Base-by-base conservation (phyloP, 768 basidiomycete species). In the Podaxis sp. region DNA sequence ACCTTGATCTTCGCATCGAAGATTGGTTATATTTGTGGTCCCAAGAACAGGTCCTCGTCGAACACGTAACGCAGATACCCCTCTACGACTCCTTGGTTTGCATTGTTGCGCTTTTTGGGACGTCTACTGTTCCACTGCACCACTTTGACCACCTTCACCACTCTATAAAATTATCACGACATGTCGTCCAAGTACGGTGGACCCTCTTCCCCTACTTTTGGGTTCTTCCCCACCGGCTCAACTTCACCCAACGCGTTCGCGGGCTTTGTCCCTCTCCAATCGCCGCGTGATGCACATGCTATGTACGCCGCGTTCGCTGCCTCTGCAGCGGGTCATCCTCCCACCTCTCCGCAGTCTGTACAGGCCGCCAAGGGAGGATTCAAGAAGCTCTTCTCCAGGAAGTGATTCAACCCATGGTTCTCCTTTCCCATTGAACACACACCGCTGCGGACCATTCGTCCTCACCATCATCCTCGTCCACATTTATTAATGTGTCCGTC, bases 211-310 rank as follows among this genome's bases (percentile, higher is more conserved):
- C 84, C 85, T 60, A 78, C 79, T 3, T 84, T 73, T 65, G 83
- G 82, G 61, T 79, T 86, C 74, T 87, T 88, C 76, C 86, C 86
- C 36, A 70, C 77, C 14, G 79, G 79, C 54, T 74, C 80, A 4
- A 76, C 83, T 23, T 79, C 80, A 11, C 85, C 86, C 56, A 83
- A 85, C 59, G 81, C 84, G 11, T 86, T 88, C 69, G 69, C 75
- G 10, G 66, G 77, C 47, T 76, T 87, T 57, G 16, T 36, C 25
- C n/a, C 25, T 16, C 81, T 85, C 69, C 82, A 82, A 71, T 79
- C 83, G 65, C 86, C 86, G 40, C 84, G 86, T 55, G 83, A 86
- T 64, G 68, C 76, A 3, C 83, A 88, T 66, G 71, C 73, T 63
- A 83, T 85, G 82, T 86, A 83, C 72, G 76, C 84, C 40, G 75